A percentile compares a stretch with the other conserved stretches of the same genome.
These are phyloP conservation scores for Colletotrichum orbiculare DNA, from an alignment of 2,329 filamentous ascomycete genomes.

Conservation along the genomic window DNA sequence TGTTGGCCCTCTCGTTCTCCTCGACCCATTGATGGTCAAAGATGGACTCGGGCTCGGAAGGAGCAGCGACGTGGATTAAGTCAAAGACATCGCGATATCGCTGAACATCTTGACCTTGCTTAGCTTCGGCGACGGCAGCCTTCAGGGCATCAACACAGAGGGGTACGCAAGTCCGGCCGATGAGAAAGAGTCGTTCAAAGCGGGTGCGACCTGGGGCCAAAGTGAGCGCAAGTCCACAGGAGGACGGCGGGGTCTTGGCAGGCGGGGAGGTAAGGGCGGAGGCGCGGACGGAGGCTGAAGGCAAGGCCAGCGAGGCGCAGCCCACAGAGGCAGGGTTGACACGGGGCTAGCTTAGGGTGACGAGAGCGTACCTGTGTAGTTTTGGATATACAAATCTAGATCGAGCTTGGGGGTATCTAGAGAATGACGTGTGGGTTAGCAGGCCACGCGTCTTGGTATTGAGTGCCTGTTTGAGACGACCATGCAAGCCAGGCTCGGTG, in stretches of 20 bases:
- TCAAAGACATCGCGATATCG: slow-evolving; percentile 78
- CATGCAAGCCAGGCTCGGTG: slow-evolving; percentile 8
- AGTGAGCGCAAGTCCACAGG: slow-evolving; percentile 13
- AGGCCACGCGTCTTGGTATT: slow-evolving; percentile 36
- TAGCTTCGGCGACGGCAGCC: slow-evolving; percentile 79
- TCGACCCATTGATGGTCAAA: slow-evolving; percentile 82
- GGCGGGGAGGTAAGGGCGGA: slow-evolving; percentile 20
- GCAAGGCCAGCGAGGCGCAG: slow-evolving; percentile 19
- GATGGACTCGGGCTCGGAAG: slow-evolving; percentile 73
- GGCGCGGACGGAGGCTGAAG: slow-evolving; percentile 26
- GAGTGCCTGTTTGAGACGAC: slow-evolving; percentile 18
- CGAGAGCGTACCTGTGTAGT: slow-evolving; percentile 78
- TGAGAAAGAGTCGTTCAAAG: slow-evolving; percentile 82
- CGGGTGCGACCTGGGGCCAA: slow-evolving; percentile 75
- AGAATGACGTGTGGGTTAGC: slow-evolving; percentile 28
- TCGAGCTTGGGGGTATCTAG: slow-evolving; percentile 79
- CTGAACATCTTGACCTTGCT: slow-evolving; percentile 77
- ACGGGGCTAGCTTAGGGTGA: slow-evolving; percentile 4
- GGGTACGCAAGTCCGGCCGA: slow-evolving; percentile 81
- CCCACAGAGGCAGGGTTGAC: slow-evolving; percentile 26
- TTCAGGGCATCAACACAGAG: slow-evolving; percentile 85
- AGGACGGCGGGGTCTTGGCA: slow-evolving; percentile 28
- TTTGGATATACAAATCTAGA: slow-evolving; percentile 88
- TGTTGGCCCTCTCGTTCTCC: slow-evolving; percentile 72
- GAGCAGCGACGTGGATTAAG: slow-evolving; percentile 70